Percentiles rank a stretch among this genome's conserved stretches.
Evolutionary conservation across 1,284 basidiomycete species (phyloP).

Genomic region (Heliocybe sulcata): DNA sequence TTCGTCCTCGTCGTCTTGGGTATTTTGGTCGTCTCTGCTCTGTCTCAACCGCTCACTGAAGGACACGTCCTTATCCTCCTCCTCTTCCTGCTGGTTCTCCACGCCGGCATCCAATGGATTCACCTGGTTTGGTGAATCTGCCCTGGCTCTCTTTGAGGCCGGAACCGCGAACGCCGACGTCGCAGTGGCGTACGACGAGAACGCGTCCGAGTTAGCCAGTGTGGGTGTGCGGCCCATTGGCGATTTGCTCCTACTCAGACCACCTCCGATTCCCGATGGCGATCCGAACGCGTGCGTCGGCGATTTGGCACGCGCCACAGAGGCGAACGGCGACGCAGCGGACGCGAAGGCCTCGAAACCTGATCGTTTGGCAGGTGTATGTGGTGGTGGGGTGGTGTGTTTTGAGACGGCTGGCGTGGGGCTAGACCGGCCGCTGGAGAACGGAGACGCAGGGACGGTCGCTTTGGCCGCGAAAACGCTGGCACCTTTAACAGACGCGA

Average conservation of each 20-base stretch:
- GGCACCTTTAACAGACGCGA: constrained; percentile 59
- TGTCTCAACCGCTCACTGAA: constrained; percentile 63
- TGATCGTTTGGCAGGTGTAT: constrained; percentile 31
- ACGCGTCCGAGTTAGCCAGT: constrained; percentile 37
- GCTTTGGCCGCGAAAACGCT: constrained; percentile 48
- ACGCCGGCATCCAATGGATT: constrained; percentile 9
- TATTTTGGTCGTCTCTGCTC: constrained; percentile 26
- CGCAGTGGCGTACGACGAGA: constrained; percentile 51
- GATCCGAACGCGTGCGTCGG: constrained; percentile 23
- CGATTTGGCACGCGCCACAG: constrained; percentile 40
- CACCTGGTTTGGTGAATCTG: constrained; percentile 19
- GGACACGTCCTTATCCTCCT: constrained; percentile 26
- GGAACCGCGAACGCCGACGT: constrained; percentile 44
- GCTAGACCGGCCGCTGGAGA: constrained; percentile 14
- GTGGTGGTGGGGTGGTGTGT: constrained; percentile 12
- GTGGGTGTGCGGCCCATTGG: constrained; percentile 18
- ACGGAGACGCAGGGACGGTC: constrained; percentile 13
- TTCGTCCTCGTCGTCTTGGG: constrained; percentile 48
- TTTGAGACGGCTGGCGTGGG: constrained; percentile 9
- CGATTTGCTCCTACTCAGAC: constrained; percentile 39
- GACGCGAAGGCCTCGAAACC: constrained; percentile 62
- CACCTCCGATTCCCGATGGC: constrained; percentile 1
- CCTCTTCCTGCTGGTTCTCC: constrained; percentile 23
- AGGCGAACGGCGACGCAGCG: constrained; percentile 52
- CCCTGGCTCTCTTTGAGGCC: constrained; percentile 41